Evolutionary conservation across 225 moss, liverwort and hornwort species (phyloP).

Genomic region (Polytrichum formosum): DNA sequence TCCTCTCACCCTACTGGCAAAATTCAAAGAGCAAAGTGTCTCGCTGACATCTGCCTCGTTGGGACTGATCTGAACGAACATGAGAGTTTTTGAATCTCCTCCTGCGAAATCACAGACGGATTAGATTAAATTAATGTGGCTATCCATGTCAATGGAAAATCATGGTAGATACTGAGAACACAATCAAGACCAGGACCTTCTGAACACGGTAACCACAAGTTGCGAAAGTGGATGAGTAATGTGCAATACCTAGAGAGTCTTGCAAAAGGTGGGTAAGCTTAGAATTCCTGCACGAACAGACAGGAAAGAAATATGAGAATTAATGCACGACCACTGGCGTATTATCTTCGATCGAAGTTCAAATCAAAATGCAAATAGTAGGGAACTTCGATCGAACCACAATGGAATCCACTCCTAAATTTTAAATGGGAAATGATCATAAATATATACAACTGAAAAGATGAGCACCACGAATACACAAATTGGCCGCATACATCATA

Average conservation of each 20-base stretch:
- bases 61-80: slow-evolving; percentile 97
- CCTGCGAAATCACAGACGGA: slow-evolving; percentile 38
- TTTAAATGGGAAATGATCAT: too few relatives aligned
- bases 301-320: neutral
- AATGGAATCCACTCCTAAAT: too few relatives aligned
- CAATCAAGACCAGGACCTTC: neutral
- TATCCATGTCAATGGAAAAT: neutral
- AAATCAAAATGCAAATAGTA: too few relatives aligned
- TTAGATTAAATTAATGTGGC: neutral
- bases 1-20: slow-evolving; percentile 94
- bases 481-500: too few relatives aligned
- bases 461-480: too few relatives aligned
- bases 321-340: too few relatives aligned
- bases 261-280: slow-evolving; percentile 94
- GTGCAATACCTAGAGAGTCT: slow-evolving; percentile 70
- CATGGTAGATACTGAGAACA: neutral
- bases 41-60: slow-evolving; percentile 83
- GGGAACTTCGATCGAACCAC: too few relatives aligned
- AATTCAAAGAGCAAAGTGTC: slow-evolving; percentile 84
- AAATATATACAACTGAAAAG: too few relatives aligned
- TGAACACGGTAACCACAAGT: neutral
- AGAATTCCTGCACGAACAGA: slow-evolving; percentile 67
- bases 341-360: too few relatives aligned
- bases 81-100: slow-evolving; percentile 88
- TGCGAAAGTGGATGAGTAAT: neutral